Conservation (phyloP, 106 monocot species). For the Dioscorea zingiberensis region DNA sequence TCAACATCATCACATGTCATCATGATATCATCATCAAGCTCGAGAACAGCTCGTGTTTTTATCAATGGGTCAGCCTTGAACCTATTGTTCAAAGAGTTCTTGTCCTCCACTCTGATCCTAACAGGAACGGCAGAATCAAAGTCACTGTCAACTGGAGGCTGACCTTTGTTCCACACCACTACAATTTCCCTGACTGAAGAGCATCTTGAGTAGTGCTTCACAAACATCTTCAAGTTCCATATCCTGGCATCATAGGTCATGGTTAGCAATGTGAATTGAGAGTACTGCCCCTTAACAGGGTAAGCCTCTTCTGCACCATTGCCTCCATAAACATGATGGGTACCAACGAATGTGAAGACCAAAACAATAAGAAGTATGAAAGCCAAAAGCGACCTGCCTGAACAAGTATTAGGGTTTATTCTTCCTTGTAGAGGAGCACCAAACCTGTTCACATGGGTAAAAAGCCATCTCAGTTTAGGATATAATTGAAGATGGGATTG, state of each 20-base stretch:
- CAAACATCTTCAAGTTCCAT: constrained; percentile 77
- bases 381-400: constrained; percentile 26
- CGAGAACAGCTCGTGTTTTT: constrained; percentile 71
- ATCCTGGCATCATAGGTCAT: constrained; percentile 75
- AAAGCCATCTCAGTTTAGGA: constrained; percentile 30
- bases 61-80: constrained; percentile 59
- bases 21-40: constrained; percentile 85
- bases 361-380: constrained; percentile 30
- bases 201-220: constrained; percentile 85
- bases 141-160: constrained; percentile 28
- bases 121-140: constrained; percentile 67
- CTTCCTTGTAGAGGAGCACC: constrained; percentile 34
- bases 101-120: constrained; percentile 67
- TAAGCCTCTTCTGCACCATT: constrained; percentile 75
- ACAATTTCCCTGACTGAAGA: constrained; percentile 80
- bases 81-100: constrained; percentile 79
- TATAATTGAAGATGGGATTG: constrained; percentile 6
- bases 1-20: constrained; percentile 90
- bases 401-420: constrained; percentile 43
- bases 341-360: constrained; percentile 45
- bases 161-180: constrained; percentile 78
- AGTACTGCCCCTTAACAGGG: constrained; percentile 53
- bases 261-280: constrained; percentile 84
- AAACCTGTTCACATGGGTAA: constrained; percentile 20
- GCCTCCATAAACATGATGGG: constrained; percentile 55